Base-by-base conservation (phyloP, 805 yeast species). In the Wickerhamomyces queroliae region DNA sequence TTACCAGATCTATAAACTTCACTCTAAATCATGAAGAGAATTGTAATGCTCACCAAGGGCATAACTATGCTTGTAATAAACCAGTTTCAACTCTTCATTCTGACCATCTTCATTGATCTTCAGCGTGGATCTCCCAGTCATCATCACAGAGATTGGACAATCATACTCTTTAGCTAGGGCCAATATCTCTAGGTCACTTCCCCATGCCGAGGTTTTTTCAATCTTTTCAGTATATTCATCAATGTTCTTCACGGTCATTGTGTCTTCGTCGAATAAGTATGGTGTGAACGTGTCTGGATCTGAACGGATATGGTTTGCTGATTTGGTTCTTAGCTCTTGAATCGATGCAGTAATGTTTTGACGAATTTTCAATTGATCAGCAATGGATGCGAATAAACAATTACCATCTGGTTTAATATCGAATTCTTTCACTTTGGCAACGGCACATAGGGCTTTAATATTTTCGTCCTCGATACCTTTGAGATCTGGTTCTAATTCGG, bases 11-110 rank as follows among this genome's bases (percentile, higher is more conserved):
- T 34, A 17, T 15, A 19, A 23, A 12, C n/a, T 25, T 17, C 21
- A 19, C 17, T 31, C 23, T 16, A 71, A 69, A 60, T 78, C 82
- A 39, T 69, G 80, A 9, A 83, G 56, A 2, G 96, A 87, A 58
- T 91, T 91, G 62, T 91, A 91, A 64, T 91, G 99, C 63, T 90
- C 98, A 21, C 99, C 99, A 19, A 91, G 70, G 0, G 96, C 93
- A 58, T 78, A 91, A 13, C 78, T 75, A 56, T 89, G 93, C 59
- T 81, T 83, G 60, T 86, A 91, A 56, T 80, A 91, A 0, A 87
- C 95, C 42, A 91, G 55, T 46, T 76, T 76, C 49, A 91, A 63
- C 49, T 69, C 79, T 3, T 77, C 76, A 18, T 67, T 67, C 3
- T 53, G 48, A 2, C 58, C 49, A 0, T 66, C 69, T 46, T 77